Base-by-base conservation (phyloP, 768 basidiomycete genomes). In the Hypholoma fasciculare region DNA sequence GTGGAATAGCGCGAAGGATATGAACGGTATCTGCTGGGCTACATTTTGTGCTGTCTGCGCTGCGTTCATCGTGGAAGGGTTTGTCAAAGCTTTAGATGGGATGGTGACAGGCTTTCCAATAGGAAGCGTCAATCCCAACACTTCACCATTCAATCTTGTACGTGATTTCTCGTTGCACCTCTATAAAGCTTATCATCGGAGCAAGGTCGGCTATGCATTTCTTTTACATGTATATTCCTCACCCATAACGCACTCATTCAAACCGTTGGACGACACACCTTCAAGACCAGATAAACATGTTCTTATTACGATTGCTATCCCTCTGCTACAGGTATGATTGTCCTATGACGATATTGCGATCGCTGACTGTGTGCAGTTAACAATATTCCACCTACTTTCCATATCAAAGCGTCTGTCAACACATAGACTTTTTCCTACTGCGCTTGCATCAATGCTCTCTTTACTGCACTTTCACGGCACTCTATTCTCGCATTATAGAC, bases 171-270 rank as follows among this genome's bases (percentile, higher is more conserved):
- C 46, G 36, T 37, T 13, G 52, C 63, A 30, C 56, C 40, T 52
- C 54, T 7, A 30, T n/a, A 49, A 49, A 34, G 49, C 56, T 63
- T 26, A 61, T 46, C 9, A 57, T 36, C 46, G 34, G 37, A 23
- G 23, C 49, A 26, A 90, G 89, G 83, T 91, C 60, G 88, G 87
- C 19, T 92, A 91, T 63, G 85, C 89, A 1, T 90, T 91, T 69
- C 76, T 90, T 34, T 71, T 92, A 17, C 86, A 92, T 61, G 80
- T 90, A 7, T 91, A 90, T 72, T 83, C 88, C 0, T 84, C 86
- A 1, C 86, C 88, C 0, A 65, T 85, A 40, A 81, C 86, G 5
- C 87, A 89, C 67, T 68, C 71, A 9, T 69, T 71, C 63, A 80
- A 77, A 54, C 66, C 74, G 2, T 75, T 56, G 2, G 78, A 63